phyloP scores from a whole-genome alignment of 1,284 basidiomycete species.

The Wallemia ichthyophaga region DNA sequence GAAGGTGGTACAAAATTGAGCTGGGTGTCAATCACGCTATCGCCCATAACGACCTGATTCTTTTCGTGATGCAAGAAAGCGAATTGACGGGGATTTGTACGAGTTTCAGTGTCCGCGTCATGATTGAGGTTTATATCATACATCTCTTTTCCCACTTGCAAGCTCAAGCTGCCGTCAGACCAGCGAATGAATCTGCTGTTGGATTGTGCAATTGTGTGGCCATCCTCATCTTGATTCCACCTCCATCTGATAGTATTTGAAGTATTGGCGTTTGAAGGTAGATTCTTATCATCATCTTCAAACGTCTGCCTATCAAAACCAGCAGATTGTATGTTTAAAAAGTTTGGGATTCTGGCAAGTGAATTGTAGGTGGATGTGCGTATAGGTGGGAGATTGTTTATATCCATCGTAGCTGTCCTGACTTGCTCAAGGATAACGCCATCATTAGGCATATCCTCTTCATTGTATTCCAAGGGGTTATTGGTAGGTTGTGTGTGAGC shows the following conservation, averaged over 20 bases:
- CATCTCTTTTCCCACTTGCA: slow-evolving; percentile 60
- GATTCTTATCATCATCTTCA: slow-evolving; percentile 41
- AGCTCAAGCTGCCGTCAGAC: slow-evolving; percentile 65
- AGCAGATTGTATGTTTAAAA: slow-evolving; percentile 45
- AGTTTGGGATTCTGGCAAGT: slow-evolving; percentile 55
- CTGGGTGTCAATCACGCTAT: slow-evolving; percentile 48
- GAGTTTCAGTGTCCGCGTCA: slow-evolving; percentile 26
- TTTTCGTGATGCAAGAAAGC: slow-evolving; percentile 68
- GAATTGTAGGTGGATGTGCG: slow-evolving; percentile 43
- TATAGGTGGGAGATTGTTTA: slow-evolving; percentile 46
- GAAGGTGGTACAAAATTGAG: slow-evolving; percentile 58
- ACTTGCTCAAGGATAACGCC: slow-evolving; percentile 20
- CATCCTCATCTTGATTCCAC: slow-evolving; percentile 41
- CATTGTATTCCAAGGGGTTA: slow-evolving; percentile 50
- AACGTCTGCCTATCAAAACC: slow-evolving; percentile 55
- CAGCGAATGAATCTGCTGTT: slow-evolving; percentile 64
- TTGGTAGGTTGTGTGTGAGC: no score
- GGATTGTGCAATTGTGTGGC: slow-evolving; percentile 44
- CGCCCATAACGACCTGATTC: slow-evolving; percentile 51
- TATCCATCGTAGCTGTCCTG: slow-evolving; percentile 35
- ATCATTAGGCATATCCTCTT: slow-evolving; percentile 34
- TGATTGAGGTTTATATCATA: slow-evolving; percentile 54
- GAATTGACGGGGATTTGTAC: slow-evolving; percentile 24
- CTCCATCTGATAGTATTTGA: slow-evolving; percentile 67
- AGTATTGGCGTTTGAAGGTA: slow-evolving; percentile 26